phyloP scores from a whole-genome alignment of 2,329 filamentous ascomycete species.

The Atkinsonella texensis region DNA sequence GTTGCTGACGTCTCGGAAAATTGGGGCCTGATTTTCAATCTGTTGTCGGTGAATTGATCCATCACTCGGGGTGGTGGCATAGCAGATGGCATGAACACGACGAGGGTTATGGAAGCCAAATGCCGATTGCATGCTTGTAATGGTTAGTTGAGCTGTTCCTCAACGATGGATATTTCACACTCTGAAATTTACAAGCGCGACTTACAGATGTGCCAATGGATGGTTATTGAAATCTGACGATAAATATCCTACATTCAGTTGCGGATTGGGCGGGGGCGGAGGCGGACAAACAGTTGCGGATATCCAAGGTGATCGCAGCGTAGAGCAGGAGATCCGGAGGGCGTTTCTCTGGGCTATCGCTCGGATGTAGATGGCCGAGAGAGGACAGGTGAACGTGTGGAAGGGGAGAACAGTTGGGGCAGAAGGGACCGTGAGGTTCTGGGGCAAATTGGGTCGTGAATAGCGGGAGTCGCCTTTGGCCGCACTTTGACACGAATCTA shows the following conservation, averaged over 20 bases:
- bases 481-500: constrained; percentile 59
- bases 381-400: constrained; percentile 91
- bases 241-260: constrained; percentile 87
- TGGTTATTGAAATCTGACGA: constrained; percentile 99
- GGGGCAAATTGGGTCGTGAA: constrained; percentile 59
- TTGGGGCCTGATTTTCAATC: constrained; percentile 83
- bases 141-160: neutral
- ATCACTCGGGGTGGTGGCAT: constrained; percentile 88
- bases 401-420: constrained; percentile 94
- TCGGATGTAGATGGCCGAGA: constrained; percentile 83
- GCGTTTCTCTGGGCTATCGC: constrained; percentile 93
- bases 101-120: constrained; percentile 75
- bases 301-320: constrained; percentile 77
- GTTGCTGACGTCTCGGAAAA: constrained; percentile 76
- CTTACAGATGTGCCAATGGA: constrained; percentile 76
- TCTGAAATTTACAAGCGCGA: neutral
- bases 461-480: constrained; percentile 48
- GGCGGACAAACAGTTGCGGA: constrained; percentile 71
- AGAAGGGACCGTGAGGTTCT: constrained; percentile 62
- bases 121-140: constrained; percentile 77
- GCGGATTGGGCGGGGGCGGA: constrained; percentile 66
- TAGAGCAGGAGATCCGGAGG: constrained; percentile 82
- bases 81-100: constrained; percentile 78
- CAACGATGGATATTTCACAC: neutral
- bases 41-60: constrained; percentile 79